phyloP scores from a whole-genome alignment of 768 basidiomycete genomes.

The Fomitopsis serialis region DNA sequence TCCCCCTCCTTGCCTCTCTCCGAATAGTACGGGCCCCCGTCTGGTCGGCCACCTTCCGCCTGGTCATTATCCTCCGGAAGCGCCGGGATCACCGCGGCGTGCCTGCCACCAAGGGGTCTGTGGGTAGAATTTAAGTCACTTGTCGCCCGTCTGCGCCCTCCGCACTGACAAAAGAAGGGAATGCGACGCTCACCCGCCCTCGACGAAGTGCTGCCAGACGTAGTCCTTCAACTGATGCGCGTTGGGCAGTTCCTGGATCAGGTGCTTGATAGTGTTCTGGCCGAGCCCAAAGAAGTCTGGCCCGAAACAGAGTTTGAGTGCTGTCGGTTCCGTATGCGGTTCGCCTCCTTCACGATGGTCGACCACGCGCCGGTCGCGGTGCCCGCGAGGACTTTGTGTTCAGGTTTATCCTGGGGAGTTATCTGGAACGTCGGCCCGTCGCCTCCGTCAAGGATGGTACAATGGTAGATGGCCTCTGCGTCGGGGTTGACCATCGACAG shows the following conservation, averaged over 20 bases:
- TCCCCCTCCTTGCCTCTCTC: conserved; percentile 11
- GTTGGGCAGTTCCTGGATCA: conserved; percentile 79
- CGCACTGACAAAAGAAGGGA: not conserved
- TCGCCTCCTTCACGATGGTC: conserved; percentile 77
- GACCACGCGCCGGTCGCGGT: conserved; percentile 89
- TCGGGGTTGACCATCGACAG: conserved; percentile 68
- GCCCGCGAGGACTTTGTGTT: conserved; percentile 72
- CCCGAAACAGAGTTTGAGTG: conserved; percentile 87
- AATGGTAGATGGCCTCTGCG: conserved; percentile 69
- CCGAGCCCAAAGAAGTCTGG: conserved; percentile 87
- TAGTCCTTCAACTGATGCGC: conserved; percentile 72
- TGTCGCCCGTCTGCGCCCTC: not conserved
- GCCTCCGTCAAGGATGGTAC: conserved; percentile 80
- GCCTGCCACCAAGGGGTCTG: conserved; percentile 75
- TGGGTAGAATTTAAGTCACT: conserved; percentile 15
- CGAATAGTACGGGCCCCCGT: conserved; percentile 8
- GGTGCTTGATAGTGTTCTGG: conserved; percentile 84
- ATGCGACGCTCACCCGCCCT: conserved; percentile 67
- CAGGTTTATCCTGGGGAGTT: conserved; percentile 64
- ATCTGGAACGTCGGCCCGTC: conserved; percentile 87
- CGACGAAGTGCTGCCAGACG: conserved; percentile 81
- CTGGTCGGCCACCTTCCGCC: conserved; percentile 8
- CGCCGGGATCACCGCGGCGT: conserved; percentile 78
- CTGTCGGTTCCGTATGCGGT: conserved; percentile 72
- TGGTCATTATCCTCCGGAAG: conserved; percentile 56